Evolutionary conservation across 2,329 filamentous ascomycete genomes (phyloP).

Genomic region (Stachybotrys elegans): DNA sequence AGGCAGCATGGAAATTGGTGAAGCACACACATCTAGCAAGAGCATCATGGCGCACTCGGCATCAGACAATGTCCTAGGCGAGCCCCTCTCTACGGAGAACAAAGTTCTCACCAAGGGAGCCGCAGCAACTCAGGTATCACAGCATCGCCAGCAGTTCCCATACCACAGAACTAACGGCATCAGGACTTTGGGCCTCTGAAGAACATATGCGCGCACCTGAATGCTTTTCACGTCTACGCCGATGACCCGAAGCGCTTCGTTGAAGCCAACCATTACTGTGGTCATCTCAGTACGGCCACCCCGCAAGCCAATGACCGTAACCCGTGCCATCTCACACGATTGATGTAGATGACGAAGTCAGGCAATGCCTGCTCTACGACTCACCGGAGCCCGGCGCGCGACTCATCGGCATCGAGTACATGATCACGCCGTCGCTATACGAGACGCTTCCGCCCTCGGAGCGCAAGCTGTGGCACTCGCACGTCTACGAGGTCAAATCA

Average conservation of each 20-base stretch:
- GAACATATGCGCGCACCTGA: constrained; percentile 75
- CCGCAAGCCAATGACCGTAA: too few species aligned
- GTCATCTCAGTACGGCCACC: constrained; percentile 52
- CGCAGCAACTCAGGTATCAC: constrained; percentile 46
- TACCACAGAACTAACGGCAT: too few species aligned
- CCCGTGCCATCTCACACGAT: too few species aligned
- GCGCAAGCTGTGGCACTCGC: constrained; percentile 74
- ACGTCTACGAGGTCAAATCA: constrained; percentile 68
- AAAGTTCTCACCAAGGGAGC: constrained; percentile 58
- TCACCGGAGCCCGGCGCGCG: constrained; percentile 59
- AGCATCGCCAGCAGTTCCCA: too few species aligned
- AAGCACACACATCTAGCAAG: too few species aligned
- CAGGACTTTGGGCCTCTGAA: constrained; percentile 67
- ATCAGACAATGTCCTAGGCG: too few species aligned
- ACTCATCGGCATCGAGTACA: constrained; percentile 83
- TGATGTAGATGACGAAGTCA: constrained; percentile 50
- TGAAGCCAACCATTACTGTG: constrained; percentile 81
- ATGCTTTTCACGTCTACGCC: constrained; percentile 84
- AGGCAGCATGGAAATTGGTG: too few species aligned
- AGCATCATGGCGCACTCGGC: too few species aligned
- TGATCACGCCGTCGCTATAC: constrained; percentile 70
- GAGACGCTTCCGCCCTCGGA: constrained; percentile 60
- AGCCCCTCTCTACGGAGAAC: constrained; percentile 49
- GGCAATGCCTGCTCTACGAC: constrained; percentile 85
- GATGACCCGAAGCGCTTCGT: constrained; percentile 63